phyloP scores from a whole-genome alignment of 345 rosid species.

The Pugionium cornutum region DNA sequence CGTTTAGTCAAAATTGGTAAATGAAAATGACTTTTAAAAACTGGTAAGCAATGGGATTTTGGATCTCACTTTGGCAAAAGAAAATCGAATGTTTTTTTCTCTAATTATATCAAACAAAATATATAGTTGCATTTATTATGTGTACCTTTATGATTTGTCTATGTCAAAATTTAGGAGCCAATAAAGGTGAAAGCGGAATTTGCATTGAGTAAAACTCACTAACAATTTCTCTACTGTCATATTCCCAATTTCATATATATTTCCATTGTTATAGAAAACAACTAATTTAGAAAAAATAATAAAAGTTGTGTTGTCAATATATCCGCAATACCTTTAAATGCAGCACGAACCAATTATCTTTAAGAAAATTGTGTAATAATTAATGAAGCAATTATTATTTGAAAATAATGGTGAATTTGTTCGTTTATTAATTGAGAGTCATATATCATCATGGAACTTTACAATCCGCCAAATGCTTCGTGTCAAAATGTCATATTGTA shows the following conservation, averaged over 20 bases:
- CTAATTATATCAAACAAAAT: not conserved
- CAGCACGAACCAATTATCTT: not conserved
- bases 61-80: not conserved
- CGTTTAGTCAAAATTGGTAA: not conserved
- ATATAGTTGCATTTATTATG: conserved; percentile 14
- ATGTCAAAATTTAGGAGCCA: not conserved
- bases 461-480: conserved; percentile 29
- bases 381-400: not conserved
- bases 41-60: not conserved
- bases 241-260: not conserved
- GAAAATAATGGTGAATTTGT: conserved; percentile 13
- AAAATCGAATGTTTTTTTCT: conserved; percentile 18
- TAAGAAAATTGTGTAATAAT: not conserved
- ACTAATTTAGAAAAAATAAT: not conserved
- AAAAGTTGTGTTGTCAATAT: not conserved
- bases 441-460: conserved; percentile 13
- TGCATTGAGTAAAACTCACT: not conserved
- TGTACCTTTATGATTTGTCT: not conserved
- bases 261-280: not conserved
- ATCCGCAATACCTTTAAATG: not conserved
- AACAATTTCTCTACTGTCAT: not conserved
- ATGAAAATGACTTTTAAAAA: not conserved
- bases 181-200: not conserved
- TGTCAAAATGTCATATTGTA: conserved; percentile 23
- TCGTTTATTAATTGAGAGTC: conserved; percentile 4